Evolutionary conservation across 129 eudicot genomes (phyloP), one percentile per base, ranked within the genome.

Genomic region (Gnaphalium uliginosum): DNA sequence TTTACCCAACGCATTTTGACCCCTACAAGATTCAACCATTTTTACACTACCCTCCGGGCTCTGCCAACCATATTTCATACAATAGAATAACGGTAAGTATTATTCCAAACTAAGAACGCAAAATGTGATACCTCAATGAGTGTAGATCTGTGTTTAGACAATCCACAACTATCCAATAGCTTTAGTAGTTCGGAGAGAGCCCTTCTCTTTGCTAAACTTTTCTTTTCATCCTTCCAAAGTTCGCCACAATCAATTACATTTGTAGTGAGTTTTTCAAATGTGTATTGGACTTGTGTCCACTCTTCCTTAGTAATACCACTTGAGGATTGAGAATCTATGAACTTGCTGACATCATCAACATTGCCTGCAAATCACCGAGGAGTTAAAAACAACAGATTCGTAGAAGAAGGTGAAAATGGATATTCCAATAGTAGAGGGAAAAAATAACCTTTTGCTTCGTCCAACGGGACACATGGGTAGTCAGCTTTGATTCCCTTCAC

Each of bases 161-260:
- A 74, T 33, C 97, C 96, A 81, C 82, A 83, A 48, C 73, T 60
- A 26, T 89, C 89, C 72, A 94, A 79, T 37, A 87, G 81, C 85
- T 91, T 87, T 33, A 94, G 72, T 51, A 94, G 87, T 57, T 87
- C 92, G 63, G 85, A 59, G 13, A 89, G 84, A 50, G 90, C 93
- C 88, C 96, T 86, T 80, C 83, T 82, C 81, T 90, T 94, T 13
- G 78, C 81, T 61, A 73, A 70, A 24, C 60, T 82, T 83, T 83
- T 94, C 73, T 76, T 86, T 81, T 85, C 95, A 43, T 87, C 92
- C 67, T 78, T 87, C 96, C 97, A 90, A 56, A 84, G 67, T 41
- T 89, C 89, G 58, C 79, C 81, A 75, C 85, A 85, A 66, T 69
- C 81, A 41, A 83, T 59, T 15, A 84, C 76, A 77, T 72, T 58